These are phyloP conservation scores for Solanum arcanum DNA, from an alignment of 257 asterid genomes.

Conservation along the genomic window DNA sequence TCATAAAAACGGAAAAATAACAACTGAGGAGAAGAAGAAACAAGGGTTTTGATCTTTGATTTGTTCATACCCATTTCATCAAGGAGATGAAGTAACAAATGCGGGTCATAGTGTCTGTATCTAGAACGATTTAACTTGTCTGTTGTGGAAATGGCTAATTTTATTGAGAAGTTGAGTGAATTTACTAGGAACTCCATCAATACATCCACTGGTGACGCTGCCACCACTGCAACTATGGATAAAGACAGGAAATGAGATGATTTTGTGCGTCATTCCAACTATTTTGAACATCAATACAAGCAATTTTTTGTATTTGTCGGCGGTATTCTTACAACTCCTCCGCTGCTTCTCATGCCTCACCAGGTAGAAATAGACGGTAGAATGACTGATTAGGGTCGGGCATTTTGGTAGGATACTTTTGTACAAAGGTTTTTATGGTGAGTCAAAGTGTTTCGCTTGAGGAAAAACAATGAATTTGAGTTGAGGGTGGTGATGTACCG, in stretches of 20 bases:
- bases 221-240: background rate
- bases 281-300: background rate
- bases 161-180: background rate
- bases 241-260: background rate
- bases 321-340: background rate
- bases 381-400: background rate
- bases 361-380: background rate
- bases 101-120: background rate
- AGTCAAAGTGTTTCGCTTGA: no score
- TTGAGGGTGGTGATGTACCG: no score
- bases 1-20: background rate
- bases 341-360: background rate
- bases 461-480: no score
- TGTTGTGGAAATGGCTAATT: background rate
- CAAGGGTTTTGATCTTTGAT: slow-evolving; percentile 4
- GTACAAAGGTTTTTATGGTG: no score
- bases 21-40: background rate
- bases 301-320: background rate
- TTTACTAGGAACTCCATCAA: background rate
- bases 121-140: background rate
- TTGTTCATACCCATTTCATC: background rate
- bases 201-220: background rate
- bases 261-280: background rate
- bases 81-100: background rate
- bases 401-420: background rate